Evolutionary conservation across 768 basidiomycete species (phyloP).

Genomic region (Tubosaeta sp.): DNA sequence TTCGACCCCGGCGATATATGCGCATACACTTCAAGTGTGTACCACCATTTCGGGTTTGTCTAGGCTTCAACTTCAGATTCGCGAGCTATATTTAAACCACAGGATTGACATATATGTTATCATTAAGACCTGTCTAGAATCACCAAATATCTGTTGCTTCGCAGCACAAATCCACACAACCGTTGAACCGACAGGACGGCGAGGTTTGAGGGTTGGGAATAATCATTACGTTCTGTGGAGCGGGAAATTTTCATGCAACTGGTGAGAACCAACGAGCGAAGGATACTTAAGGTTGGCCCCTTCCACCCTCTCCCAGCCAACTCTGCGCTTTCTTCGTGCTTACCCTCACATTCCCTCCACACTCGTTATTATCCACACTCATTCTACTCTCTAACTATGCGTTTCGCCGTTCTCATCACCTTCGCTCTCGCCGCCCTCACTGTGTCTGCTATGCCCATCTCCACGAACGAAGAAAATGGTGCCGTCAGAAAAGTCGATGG

Average conservation of each 20-base stretch:
- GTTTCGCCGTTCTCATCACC: conserved; percentile 6
- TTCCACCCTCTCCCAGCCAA: not conserved
- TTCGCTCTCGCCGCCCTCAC: conserved; percentile 5
- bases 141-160: too few species aligned
- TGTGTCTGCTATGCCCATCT: conserved; percentile 4
- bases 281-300: not conserved
- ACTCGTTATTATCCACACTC: not conserved
- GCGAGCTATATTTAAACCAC: too few species aligned
- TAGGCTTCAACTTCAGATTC: too few species aligned
- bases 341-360: conserved; percentile 6
- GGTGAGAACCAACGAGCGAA: not conserved
- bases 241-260: not conserved
- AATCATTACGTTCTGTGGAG: not conserved
- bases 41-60: too few species aligned
- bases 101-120: too few species aligned
- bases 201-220: not conserved
- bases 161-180: too few species aligned
- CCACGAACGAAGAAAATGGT: not conserved
- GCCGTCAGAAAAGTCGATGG: not conserved
- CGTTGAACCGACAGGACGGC: not conserved
- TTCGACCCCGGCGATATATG: too few species aligned
- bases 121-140: too few species aligned
- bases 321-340: not conserved
- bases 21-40: too few species aligned
- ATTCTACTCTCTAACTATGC: conserved; percentile 5